Evolutionary conservation across 116 monocot genomes (phyloP), one percentile per base, ranked within the genome.

Genomic region (Trichopus zeylanicus): DNA sequence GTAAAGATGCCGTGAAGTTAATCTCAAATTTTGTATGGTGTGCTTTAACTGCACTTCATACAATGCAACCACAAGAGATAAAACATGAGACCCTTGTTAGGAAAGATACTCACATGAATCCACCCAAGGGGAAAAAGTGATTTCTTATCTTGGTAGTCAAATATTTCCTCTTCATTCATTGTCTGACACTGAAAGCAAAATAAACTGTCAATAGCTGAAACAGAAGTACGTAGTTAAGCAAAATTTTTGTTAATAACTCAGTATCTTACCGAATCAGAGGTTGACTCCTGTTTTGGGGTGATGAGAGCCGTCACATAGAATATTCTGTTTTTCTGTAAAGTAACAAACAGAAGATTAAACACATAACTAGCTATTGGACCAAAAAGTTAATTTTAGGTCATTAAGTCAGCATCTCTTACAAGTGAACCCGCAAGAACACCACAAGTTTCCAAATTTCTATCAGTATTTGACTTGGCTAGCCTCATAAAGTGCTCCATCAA

Each of bases 81-180:
- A 21, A 22, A 24, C 20, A 38, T 37, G 37, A 37, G 15, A 25
- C 7, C 22, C 16, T 22, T 34, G 21, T 7, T 15, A 37, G 2
- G 11, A 3, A 22, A 46, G 11, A 49, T 25, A 73, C 87, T 90
- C 54, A 98, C 98, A 72, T 98, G 98, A 75, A 98, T 98, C 97
- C 97, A 98, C 24, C 97, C 97, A 53, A 98, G 97, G 16, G 91
- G 76, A 38, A 98, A 98, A 58, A 98, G 85, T n/a, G 98, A 98
- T 57, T 85, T 55, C 70, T 85, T 91, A 57, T 98, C 98, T 71
- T 91, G 98, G 66, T 82, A 87, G 6, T 98, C 92, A 63, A 98
- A 98, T 73, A 98, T 82, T 67, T 98, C 98, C 59, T 98, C 98
- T 70, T 98, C 98, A 78, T 98, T 91, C 66, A 85, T 91, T 29